Conservation (phyloP, 2,329 filamentous ascomycete species). For the Hortaea werneckii region DNA sequence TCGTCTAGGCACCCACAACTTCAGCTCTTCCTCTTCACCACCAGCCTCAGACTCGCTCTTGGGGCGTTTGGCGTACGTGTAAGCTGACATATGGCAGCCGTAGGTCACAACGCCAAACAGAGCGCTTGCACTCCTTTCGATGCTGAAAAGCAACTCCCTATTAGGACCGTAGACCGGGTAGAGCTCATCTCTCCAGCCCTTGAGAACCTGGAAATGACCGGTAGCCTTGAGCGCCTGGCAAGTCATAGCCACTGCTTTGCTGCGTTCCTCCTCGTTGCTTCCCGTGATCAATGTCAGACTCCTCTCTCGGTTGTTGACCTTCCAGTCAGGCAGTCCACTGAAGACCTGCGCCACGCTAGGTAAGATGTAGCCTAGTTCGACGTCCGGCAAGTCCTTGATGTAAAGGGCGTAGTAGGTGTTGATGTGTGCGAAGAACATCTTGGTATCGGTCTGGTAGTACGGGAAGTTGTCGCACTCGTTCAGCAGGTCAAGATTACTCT, state of each 20-base stretch:
- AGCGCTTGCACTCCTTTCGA: constrained; percentile 65
- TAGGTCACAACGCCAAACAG: constrained; percentile 69
- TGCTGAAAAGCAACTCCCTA: constrained; percentile 55
- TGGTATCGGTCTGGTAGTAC: constrained; percentile 53
- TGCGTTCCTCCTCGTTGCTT: constrained; percentile 53
- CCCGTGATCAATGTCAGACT: constrained; percentile 52
- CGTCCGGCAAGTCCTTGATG: constrained; percentile 53
- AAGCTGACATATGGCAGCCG: constrained; percentile 70
- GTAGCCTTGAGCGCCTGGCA: constrained; percentile 58
- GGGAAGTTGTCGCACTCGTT: constrained; percentile 60
- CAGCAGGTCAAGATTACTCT: constrained; percentile 45
- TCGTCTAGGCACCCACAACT: constrained; percentile 75
- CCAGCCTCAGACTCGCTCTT: constrained; percentile 27
- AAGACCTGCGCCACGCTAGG: constrained; percentile 51
- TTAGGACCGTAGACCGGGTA: constrained; percentile 63
- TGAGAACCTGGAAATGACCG: constrained; percentile 62
- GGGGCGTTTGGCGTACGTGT: constrained; percentile 35
- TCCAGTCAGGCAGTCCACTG: constrained; percentile 49
- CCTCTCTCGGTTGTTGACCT: constrained; percentile 48
- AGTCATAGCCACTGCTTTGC: constrained; percentile 45
- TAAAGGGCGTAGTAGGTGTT: constrained; percentile 53
- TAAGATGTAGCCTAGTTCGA: constrained; percentile 49
- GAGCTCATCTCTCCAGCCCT: constrained; percentile 69
- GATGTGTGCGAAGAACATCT: constrained; percentile 40
- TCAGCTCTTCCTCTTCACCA: constrained; percentile 45